Evolutionary conservation across 2,329 filamentous ascomycete genomes (phyloP), one percentile per base, ranked within the genome.

Genomic region (Epichloe hybrida): DNA sequence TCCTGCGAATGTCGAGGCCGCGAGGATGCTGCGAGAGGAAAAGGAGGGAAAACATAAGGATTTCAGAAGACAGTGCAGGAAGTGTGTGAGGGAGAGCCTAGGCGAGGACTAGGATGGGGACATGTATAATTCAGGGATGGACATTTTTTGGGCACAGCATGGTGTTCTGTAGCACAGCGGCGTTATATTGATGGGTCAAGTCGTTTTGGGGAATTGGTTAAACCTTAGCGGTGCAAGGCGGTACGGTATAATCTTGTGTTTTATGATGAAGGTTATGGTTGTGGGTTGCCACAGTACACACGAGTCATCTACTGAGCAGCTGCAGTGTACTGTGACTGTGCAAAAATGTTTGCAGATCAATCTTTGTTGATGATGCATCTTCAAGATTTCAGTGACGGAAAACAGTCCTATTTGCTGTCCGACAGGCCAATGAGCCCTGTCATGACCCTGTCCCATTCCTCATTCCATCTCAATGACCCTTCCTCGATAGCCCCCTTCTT

Each of bases 1-100:
- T 59, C 88, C 93, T 0, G 93, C 93, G 47, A 97, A 98, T 64
- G 81, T 96, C 31, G 91, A 97, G 71, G 93, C 93, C 3, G 93
- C 91, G 11, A 79, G 86, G 54, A 69, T 96, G 72, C 85, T 93
- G 78, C 79, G 93, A 49, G 88, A 93, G 61, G 87, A 95, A 62
- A 69, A 71, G 52, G 75, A 77, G 55, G 76, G 76, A 13, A 69
- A 69, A 46, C 69, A 71, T 53, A 80, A 74, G 62, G 87, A 90
- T 48, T 98, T 95, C 64, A 80, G 88, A 68, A 84, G 78, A 68
- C 74, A 79, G 54, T 90, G 89, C 53, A 74, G 89, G 61, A 81
- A 79, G 64, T 88, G 86, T 61, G 88, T 95, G 2, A 72, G 88
- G 59, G 85, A 88, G 67, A 94, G 87, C 63, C 67, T 90, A 59